These are phyloP conservation scores for Sequoia sempervirens DNA, from an alignment of 75 land plant species.

Conservation along the genomic window DNA sequence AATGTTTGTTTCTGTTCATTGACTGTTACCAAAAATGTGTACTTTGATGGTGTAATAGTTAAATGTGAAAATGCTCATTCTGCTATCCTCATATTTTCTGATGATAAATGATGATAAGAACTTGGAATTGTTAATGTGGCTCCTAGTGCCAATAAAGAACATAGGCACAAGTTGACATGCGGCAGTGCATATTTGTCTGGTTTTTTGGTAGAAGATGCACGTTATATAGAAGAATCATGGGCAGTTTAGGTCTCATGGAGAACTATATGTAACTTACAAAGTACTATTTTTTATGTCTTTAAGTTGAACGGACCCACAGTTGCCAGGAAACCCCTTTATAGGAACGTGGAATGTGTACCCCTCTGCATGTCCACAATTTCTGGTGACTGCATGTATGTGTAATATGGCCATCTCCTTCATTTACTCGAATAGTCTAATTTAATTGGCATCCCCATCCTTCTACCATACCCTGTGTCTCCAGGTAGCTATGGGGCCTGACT, in stretches of 20 bases:
- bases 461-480: too few species aligned
- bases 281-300: not conserved
- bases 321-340: too few species aligned
- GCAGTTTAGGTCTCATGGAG: not conserved
- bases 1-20: not conserved
- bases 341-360: too few species aligned
- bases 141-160: not conserved
- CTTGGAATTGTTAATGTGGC: not conserved
- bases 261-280: not conserved
- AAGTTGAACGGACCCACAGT: too few species aligned
- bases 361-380: too few species aligned
- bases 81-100: not conserved
- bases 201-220: not conserved
- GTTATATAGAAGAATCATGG: not conserved
- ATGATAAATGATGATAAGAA: not conserved
- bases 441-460: too few species aligned
- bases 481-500: not conserved
- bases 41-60: not conserved
- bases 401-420: too few species aligned
- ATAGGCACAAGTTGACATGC: not conserved
- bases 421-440: too few species aligned
- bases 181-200: not conserved
- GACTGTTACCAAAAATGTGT: too few species aligned
- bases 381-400: too few species aligned
- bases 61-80: not conserved